Evolutionary conservation across 2,329 filamentous ascomycete species (phyloP).

Genomic region (Ceratocystis variospora): DNA sequence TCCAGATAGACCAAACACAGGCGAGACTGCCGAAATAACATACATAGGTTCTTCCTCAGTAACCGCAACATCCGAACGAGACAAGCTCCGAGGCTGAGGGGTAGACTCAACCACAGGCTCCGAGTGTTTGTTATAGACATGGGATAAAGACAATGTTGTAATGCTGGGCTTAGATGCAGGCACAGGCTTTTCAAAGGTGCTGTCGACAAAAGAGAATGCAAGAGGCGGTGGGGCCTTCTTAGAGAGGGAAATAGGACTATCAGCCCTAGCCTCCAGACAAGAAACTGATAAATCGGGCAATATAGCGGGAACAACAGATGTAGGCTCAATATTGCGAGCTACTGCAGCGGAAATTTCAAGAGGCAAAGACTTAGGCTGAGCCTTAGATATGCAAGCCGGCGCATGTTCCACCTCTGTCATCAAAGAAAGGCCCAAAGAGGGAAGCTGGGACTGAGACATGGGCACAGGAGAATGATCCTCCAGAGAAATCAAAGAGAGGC

Average conservation of each 20-base stretch:
- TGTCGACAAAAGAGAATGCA: conserved; percentile 3
- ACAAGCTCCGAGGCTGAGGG: conserved; percentile 19
- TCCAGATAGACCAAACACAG: neutral
- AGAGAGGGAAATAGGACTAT: neutral
- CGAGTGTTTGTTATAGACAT: neutral
- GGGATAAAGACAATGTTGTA: conserved; percentile 2
- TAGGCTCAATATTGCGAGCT: conserved; percentile 26
- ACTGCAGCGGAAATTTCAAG: conserved; percentile 20
- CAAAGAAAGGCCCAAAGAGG: conserved; percentile 25
- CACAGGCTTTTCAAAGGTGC: neutral
- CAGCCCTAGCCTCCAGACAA: neutral
- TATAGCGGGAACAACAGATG: conserved; percentile 17
- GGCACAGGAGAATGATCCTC: conserved; percentile 20
- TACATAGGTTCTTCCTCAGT: conserved; percentile 20
- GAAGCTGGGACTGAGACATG: conserved; percentile 24
- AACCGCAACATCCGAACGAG: conserved; percentile 20
- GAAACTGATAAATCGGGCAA: conserved; percentile 5
- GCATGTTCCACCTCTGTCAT: neutral
- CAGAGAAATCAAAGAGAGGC: conserved; percentile 22
- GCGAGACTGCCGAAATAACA: conserved; percentile 19
- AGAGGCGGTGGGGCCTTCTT: neutral
- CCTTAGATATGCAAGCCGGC: neutral
- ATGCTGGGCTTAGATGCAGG: neutral
- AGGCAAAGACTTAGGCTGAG: neutral
- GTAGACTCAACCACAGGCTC: conserved; percentile 8